Evolutionary conservation across 163 green algal genomes (phyloP), one percentile per base, ranked within the genome.

Genomic region (Volvox carteri): DNA sequence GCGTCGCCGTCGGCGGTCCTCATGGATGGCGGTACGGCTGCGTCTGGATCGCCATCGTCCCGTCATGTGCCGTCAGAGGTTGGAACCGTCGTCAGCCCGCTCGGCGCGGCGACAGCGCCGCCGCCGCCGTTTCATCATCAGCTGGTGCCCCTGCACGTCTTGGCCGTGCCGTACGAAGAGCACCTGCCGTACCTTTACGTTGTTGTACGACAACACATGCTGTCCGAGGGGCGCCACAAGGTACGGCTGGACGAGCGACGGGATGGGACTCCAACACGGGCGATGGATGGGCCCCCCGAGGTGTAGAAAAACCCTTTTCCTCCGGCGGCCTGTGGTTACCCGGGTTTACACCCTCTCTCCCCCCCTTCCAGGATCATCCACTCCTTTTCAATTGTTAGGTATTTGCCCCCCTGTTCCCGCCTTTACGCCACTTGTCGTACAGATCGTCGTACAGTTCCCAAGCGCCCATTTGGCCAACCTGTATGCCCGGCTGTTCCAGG

Each of bases 141-240:
- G 21, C 37, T 39, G 41, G 56, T 78, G 44, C 65, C 81, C 11
- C 48, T 88, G 67, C 50, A 88, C 37, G 37, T 81, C 18, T 28
- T 81, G 4, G 35, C 83, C 2, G 48, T 81, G 68, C 70, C 83
- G 23, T 74, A 74, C 50, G 62, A 74, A 25, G 68, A 88, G 3
- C 83, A 88, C 35, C 50, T 88, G 83, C 28, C 83, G 67, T 81
- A 81, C 48, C 19, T 88, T 67, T 88, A 88, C 67, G 48, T 81
- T 4, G 28, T 88, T 8, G 18, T 88, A 18, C 83, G 83, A n/a
- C 67, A 88, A 70, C 83, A 88, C 68, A 81, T 88, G 68, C 39
- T 88, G 23, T 35, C 37, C 0, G 48, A 88, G 50, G 83, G 44
- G 1, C 67, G 65, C 4, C 83, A 88, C 67, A 88, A 88, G 83